These are phyloP conservation scores for Russula dissimulans DNA, from an alignment of 768 basidiomycete genomes.

Conservation along the genomic window DNA sequence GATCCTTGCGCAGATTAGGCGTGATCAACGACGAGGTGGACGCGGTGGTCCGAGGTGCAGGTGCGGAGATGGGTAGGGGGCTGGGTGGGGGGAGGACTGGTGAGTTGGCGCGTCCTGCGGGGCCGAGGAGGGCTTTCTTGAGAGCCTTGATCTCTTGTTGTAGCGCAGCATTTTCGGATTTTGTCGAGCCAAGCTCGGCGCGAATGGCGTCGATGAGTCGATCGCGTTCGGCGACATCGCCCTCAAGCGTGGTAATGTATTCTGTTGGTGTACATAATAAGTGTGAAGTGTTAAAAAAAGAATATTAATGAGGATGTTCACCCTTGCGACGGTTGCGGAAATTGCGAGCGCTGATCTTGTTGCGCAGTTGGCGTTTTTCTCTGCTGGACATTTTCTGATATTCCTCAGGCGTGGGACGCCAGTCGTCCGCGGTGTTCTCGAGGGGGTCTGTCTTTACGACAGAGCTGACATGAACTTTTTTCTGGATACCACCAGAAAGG, in stretches of 20 bases:
- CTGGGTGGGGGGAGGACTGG: slow-evolving; percentile 39
- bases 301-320: slow-evolving; percentile 25
- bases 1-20: slow-evolving; percentile 71
- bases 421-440: slow-evolving; percentile 60
- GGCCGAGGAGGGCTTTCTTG: slow-evolving; percentile 66
- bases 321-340: slow-evolving; percentile 94
- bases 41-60: slow-evolving; percentile 20
- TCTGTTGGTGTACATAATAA: slow-evolving; percentile 36
- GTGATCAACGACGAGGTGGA: slow-evolving; percentile 32
- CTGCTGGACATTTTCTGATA: slow-evolving; percentile 93
- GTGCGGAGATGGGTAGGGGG: slow-evolving; percentile 27
- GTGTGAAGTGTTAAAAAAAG: background rate
- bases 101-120: slow-evolving; percentile 37
- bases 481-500: slow-evolving; percentile 62
- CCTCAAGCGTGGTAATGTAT: slow-evolving; percentile 91
- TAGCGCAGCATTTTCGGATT: slow-evolving; percentile 76
- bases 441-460: slow-evolving; percentile 35
- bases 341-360: slow-evolving; percentile 94
- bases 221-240: slow-evolving; percentile 89
- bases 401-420: slow-evolving; percentile 84
- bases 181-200: slow-evolving; percentile 67
- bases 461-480: slow-evolving; percentile 36
- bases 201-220: slow-evolving; percentile 81
- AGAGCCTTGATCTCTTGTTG: slow-evolving; percentile 66
- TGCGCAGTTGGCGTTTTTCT: slow-evolving; percentile 91